These are phyloP conservation scores for Phyllosticta paracitricarpa DNA, from an alignment of 2,329 filamentous ascomycete species.

Conservation along the genomic window DNA sequence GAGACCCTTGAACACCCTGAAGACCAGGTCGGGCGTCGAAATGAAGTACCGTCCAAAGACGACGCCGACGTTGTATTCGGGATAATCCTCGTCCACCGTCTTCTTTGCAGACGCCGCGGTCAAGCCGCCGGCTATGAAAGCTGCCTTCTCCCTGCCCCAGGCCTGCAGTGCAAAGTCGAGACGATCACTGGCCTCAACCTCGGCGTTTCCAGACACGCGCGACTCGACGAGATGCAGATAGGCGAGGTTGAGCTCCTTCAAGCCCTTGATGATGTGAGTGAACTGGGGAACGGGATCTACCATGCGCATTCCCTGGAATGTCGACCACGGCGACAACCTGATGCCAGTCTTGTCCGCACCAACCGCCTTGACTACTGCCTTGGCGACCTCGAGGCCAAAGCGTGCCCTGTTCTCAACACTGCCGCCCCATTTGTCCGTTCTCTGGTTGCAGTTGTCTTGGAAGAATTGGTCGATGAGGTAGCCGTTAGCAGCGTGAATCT, in stretches of 20 bases:
- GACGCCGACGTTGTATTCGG: conserved; percentile 33
- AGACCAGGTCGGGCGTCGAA: conserved; percentile 40
- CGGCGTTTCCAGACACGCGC: conserved; percentile 33
- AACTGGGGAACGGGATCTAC: conserved; percentile 54
- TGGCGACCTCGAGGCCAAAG: conserved; percentile 44
- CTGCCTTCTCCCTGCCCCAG: conserved; percentile 18
- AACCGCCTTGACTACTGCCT: conserved; percentile 40
- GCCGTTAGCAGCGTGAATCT: conserved; percentile 49
- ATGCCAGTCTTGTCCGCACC: conserved; percentile 47
- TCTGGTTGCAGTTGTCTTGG: conserved; percentile 46
- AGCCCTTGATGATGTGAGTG: conserved; percentile 42
- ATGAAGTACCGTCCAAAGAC: conserved; percentile 42
- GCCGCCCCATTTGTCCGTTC: conserved; percentile 41
- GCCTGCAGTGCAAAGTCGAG: conserved; percentile 19
- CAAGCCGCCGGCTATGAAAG: conserved; percentile 35
- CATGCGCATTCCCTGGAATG: conserved; percentile 57
- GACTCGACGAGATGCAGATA: conserved; percentile 55
- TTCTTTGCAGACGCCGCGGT: conserved; percentile 27
- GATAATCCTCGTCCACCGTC: conserved; percentile 32
- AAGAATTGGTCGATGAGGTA: conserved; percentile 60
- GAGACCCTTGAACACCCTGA: conserved; percentile 34
- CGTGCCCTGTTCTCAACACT: conserved; percentile 42
- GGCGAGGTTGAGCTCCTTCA: conserved; percentile 44
- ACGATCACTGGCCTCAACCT: conserved; percentile 17
- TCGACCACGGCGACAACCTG: conserved; percentile 50